Percentiles rank a stretch among this genome's conserved stretches.
phyloP scores from a whole-genome alignment of 768 basidiomycete species.

The Xerocomellus amylosporus region DNA sequence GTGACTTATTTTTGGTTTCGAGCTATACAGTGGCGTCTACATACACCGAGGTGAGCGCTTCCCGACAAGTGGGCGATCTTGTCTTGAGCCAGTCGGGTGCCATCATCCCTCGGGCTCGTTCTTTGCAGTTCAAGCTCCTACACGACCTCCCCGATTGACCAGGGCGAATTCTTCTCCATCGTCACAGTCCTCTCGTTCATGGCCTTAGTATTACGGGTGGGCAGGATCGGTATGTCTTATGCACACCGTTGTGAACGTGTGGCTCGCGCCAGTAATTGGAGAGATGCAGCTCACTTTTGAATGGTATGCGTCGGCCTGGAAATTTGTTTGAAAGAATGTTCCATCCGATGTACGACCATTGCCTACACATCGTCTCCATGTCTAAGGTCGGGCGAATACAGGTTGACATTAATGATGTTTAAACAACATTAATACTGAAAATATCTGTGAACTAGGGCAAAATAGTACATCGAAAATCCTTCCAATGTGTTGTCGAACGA shows the following conservation, averaged over 20 bases:
- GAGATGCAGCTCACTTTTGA: too few relatives aligned
- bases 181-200: background rate
- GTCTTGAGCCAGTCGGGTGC: background rate
- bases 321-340: too few relatives aligned
- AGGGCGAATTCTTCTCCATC: too few relatives aligned
- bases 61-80: background rate
- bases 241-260: too few relatives aligned
- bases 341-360: background rate
- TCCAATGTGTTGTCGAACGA: constrained; percentile 21
- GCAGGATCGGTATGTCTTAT: background rate
- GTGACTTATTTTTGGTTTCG: constrained; percentile 4
- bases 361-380: background rate
- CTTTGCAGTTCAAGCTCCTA: background rate
- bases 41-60: background rate
- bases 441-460: constrained; percentile 25
- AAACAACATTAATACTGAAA: constrained; percentile 33
- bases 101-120: background rate
- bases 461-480: constrained; percentile 32
- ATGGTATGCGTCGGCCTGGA: background rate
- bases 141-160: background rate
- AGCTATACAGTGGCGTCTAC: constrained; percentile 7
- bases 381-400: constrained; percentile 18
- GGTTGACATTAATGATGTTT: constrained; percentile 30
- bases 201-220: background rate
- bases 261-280: too few relatives aligned